A percentile compares a stretch with the other conserved stretches of the same genome.
These are phyloP conservation scores for Atractiella rhizophila DNA, from an alignment of 768 basidiomycete genomes.

Conservation along the genomic window DNA sequence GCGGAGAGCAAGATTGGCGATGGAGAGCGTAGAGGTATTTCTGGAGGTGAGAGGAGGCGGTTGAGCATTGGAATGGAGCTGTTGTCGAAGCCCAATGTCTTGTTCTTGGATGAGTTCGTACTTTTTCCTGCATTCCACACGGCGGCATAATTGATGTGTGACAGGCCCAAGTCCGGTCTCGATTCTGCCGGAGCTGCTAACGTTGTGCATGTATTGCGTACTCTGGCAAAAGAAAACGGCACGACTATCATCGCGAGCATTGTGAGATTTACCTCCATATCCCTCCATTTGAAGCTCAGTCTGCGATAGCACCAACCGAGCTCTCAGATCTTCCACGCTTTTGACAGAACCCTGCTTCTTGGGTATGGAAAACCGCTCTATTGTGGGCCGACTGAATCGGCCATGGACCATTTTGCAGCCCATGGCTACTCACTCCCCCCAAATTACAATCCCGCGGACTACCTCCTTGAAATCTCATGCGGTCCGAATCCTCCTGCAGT, in stretches of 20 bases:
- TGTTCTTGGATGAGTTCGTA: conserved; percentile 67
- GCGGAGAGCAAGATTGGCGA: conserved; percentile 49
- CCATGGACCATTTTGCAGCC: conserved; percentile 36
- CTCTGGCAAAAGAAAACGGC: conserved; percentile 31
- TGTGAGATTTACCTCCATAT: conserved; percentile 52
- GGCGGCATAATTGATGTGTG: not conserved
- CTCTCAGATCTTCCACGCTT: conserved; percentile 29
- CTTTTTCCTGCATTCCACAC: conserved; percentile 8
- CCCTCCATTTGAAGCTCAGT: not conserved
- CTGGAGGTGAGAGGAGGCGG: conserved; percentile 71
- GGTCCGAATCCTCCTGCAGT: conserved; percentile 31
- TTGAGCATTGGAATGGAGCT: conserved; percentile 77
- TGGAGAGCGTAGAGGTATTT: conserved; percentile 52
- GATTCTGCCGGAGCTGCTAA: conserved; percentile 69
- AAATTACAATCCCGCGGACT: conserved; percentile 81
- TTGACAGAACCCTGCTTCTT: conserved; percentile 55
- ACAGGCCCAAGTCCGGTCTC: conserved; percentile 33
- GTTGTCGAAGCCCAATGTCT: conserved; percentile 54
- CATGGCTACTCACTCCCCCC: conserved; percentile 33
- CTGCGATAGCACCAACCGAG: conserved; percentile 11
- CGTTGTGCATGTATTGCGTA: conserved; percentile 48
- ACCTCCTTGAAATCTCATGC: conserved; percentile 65
- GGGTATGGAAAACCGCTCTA: conserved; percentile 47
- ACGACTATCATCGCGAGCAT: conserved; percentile 46
- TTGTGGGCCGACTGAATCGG: conserved; percentile 45